Conservation (phyloP, 345 rosid genomes). For the Sisymbrium irio region DNA sequence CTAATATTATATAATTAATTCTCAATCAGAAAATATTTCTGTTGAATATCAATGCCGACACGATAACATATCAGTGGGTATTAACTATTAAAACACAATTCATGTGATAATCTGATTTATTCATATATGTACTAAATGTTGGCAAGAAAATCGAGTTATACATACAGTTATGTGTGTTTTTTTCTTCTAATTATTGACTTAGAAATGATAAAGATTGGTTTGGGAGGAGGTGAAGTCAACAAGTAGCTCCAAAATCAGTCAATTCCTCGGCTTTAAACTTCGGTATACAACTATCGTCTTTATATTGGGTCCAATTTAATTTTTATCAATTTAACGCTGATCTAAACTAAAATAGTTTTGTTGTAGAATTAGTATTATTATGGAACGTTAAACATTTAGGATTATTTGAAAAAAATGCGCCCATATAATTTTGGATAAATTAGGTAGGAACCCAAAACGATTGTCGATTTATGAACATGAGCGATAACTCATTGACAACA, state of each 20-base stretch:
- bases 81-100: not conserved
- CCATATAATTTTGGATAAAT: not conserved
- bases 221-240: slow-evolving; percentile 20
- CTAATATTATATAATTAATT: not conserved
- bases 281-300: not conserved
- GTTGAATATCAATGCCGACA: not conserved
- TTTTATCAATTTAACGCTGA: not conserved
- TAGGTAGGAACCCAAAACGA: not conserved
- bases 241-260: slow-evolving; percentile 12
- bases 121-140: not conserved
- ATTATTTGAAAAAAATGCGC: not conserved
- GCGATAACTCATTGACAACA: not conserved
- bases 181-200: not conserved
- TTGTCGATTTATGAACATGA: not conserved
- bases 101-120: not conserved
- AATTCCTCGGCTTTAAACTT: not conserved
- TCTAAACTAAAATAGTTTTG: not conserved
- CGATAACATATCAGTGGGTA: not conserved
- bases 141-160: not conserved
- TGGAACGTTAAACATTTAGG: not conserved
- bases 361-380: not conserved
- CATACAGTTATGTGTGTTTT: not conserved
- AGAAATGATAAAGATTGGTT: not conserved
- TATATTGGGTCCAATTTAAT: slow-evolving; percentile 14
- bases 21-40: not conserved